A percentile compares a stretch with the other conserved stretches of the same genome.
Conservation (phyloP, 2,329 filamentous ascomycete genomes). For the Beauveria asiatica region DNA sequence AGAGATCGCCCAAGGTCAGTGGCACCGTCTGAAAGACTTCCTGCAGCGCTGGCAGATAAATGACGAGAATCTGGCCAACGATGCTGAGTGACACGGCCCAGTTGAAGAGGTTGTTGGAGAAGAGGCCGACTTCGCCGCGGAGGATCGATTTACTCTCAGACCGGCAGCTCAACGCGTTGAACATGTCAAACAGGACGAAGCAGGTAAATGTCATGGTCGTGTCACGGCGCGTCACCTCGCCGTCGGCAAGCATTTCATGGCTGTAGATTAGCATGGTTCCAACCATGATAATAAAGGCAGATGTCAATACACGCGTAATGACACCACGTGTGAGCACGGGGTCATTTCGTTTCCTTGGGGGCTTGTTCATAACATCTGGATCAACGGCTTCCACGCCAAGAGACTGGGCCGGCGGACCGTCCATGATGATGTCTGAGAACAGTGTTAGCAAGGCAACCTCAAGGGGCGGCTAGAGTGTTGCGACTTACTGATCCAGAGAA, state of each 20-base stretch:
- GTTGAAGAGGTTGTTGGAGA: constrained; percentile 91
- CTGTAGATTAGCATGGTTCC: constrained; percentile 89
- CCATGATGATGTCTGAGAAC: constrained; percentile 89
- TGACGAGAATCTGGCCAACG: constrained; percentile 78
- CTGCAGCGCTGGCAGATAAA: constrained; percentile 92
- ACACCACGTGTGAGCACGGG: constrained; percentile 82
- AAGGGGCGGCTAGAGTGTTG: background rate
- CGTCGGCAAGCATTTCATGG: constrained; percentile 79
- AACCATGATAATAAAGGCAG: constrained; percentile 80
- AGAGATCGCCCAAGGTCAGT: constrained; percentile 62
- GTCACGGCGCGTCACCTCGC: constrained; percentile 79
- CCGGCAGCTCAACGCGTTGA: constrained; percentile 90
- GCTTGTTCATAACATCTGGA: constrained; percentile 84
- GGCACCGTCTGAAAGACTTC: constrained; percentile 94
- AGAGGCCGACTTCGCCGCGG: constrained; percentile 72
- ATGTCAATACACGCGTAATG: constrained; percentile 76
- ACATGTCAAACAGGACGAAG: constrained; percentile 99
- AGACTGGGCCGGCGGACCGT: constrained; percentile 93
- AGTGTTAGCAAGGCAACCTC: background rate
- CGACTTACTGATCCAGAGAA: constrained; percentile 93
- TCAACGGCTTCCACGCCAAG: constrained; percentile 93
- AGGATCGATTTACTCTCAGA: constrained; percentile 86
- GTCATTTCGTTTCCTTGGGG: constrained; percentile 74
- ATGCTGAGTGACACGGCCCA: constrained; percentile 84
- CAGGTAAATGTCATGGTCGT: constrained; percentile 99